Conservation (phyloP, 1,139 yeast genomes). For the Blastobotrys proliferans region DNA sequence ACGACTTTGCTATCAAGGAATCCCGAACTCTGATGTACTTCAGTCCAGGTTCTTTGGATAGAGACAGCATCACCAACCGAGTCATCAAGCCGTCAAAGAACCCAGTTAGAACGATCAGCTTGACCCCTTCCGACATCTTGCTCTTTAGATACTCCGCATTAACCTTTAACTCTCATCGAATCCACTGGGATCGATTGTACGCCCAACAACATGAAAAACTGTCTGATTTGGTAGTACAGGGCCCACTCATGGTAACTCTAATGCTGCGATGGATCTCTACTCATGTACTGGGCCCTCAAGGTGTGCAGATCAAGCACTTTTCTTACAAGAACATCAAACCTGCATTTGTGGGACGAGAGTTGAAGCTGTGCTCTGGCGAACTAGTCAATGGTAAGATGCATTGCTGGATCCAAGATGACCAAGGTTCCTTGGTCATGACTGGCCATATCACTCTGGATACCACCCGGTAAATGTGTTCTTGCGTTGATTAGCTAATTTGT, state of each 20-base stretch:
- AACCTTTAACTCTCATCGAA: slow-evolving; percentile 76
- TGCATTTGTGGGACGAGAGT: slow-evolving; percentile 36
- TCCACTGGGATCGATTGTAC: slow-evolving; percentile 66
- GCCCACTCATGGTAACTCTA: slow-evolving; percentile 69
- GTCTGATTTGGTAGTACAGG: slow-evolving; percentile 65
- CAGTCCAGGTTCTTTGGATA: too few species aligned
- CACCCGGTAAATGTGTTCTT: too few species aligned
- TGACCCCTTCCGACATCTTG: slow-evolving; percentile 33
- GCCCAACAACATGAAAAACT: slow-evolving; percentile 53
- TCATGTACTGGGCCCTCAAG: slow-evolving; percentile 14
- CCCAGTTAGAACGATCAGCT: slow-evolving; percentile 19
- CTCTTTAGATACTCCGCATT: slow-evolving; percentile 65
- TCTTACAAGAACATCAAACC: slow-evolving; percentile 52
- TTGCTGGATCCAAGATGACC: slow-evolving; percentile 34
- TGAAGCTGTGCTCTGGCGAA: slow-evolving; percentile 26
- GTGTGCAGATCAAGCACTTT: slow-evolving; percentile 33
- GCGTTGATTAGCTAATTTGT: too few species aligned
- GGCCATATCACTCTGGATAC: slow-evolving; percentile 18
- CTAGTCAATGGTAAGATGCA: slow-evolving; percentile 18
- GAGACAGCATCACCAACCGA: not conserved
- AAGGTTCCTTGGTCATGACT: slow-evolving; percentile 25
- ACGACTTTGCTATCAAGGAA: slow-evolving; percentile 31
- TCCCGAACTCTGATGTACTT: slow-evolving; percentile 32
- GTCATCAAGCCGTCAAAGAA: not conserved
- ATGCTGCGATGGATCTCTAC: slow-evolving; percentile 47